Evolutionary conservation across 768 basidiomycete genomes (phyloP), one percentile per base, ranked within the genome.

Genomic region (Phaffia tasmanica): DNA sequence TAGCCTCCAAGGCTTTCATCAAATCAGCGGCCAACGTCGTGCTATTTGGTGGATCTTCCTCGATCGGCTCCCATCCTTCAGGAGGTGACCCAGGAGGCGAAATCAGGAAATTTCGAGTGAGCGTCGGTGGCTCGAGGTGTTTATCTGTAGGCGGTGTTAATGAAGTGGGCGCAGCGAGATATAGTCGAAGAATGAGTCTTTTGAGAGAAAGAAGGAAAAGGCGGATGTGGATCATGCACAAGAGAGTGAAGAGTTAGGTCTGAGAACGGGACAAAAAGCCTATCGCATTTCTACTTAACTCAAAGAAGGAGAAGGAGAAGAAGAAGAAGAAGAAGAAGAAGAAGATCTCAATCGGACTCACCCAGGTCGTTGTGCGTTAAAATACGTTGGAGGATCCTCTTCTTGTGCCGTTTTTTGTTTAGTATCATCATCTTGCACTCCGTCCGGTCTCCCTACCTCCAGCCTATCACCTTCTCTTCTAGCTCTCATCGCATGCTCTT

Each of bases 71-170:
- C 95, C 95, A 99, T 2, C 93, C 95, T 1, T 93, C 85, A 0
- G 95, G 95, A 0, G 95, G 95, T 0, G 92, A 95, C 5, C 95
- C 95, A 3, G 95, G 95, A 0, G 95, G 95, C 0, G 95, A 98
- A 70, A 99, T 93, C 57, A 99, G 81, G 78, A 97, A 98, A 78
- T 98, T 98, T 77, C 90, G 90, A 72, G 92, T 87, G 49, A 85
- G 71, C 0, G 81, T 77, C 0, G 94, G 94, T 0, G 92, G 90
- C 51, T 81, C 82, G 47, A 93, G 82, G 72, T 85, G 84, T 51
- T 58, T 49, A 60, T 71, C 70, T 70, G 71, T 29, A 23, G 55
- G 57, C 73, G 71, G 55, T 70, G 72, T 35, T 21, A 72, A 69
- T 2, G 71, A 70, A 27, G 75, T 76, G 11, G 69, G 71, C n/a